A percentile compares a stretch with the other conserved stretches of the same genome.
Conservation (phyloP, 2,329 filamentous ascomycete species). For the Ophiostoma perfectum region DNA sequence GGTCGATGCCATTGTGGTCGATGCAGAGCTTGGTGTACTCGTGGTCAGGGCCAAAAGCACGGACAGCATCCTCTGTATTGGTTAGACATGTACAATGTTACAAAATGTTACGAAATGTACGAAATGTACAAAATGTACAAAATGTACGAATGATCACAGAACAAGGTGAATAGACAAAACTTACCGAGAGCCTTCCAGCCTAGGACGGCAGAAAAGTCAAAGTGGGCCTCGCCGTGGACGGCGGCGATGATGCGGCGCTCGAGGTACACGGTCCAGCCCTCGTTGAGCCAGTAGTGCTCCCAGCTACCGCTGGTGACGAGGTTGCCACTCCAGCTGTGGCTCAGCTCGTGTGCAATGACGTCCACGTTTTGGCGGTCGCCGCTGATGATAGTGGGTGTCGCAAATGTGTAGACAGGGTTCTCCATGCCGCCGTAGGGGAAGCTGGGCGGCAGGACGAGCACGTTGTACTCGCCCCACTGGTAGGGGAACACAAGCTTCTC, state of each 20-base stretch:
- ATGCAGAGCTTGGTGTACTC: conserved; percentile 90
- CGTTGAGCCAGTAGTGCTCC: conserved; percentile 73
- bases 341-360: conserved; percentile 83
- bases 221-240: conserved; percentile 76
- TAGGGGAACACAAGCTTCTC: conserved; percentile 82
- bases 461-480: conserved; percentile 91
- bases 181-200: conserved; percentile 70
- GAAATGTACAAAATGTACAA: too few species aligned
- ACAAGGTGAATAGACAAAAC: neutral
- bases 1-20: conserved; percentile 82
- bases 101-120: neutral
- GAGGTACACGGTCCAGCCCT: conserved; percentile 91
- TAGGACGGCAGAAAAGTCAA: conserved; percentile 92
- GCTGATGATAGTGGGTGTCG: conserved; percentile 88
- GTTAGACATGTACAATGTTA: neutral
- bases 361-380: conserved; percentile 89
- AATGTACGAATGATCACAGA: neutral
- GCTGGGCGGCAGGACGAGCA: conserved; percentile 80
- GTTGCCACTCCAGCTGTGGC: conserved; percentile 83
- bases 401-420: conserved; percentile 91
- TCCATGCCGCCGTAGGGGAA: conserved; percentile 91
- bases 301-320: conserved; percentile 71
- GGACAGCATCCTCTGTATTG: conserved; percentile 64
- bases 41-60: conserved; percentile 73
- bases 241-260: conserved; percentile 76